Evolutionary conservation across 139 green algal species (phyloP).

Genomic region (Chlamydomonas sp.): DNA sequence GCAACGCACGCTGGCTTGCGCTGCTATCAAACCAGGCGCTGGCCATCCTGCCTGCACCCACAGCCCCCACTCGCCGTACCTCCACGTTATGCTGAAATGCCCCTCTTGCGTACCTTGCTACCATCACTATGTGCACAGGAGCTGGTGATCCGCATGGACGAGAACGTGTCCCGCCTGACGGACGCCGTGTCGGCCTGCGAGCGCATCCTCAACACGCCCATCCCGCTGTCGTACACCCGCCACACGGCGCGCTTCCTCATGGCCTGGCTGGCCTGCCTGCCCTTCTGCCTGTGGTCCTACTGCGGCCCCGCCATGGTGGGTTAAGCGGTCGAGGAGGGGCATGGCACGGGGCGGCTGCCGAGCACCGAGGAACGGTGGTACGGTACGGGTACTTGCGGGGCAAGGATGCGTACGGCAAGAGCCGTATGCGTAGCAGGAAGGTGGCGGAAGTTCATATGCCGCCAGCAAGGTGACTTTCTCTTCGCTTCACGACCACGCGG

Average conservation of each 20-base stretch:
- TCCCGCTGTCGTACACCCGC: constrained; percentile 74
- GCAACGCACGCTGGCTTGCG: too few relatives aligned
- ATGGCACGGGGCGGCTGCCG: too few relatives aligned
- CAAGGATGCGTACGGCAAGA: too few relatives aligned
- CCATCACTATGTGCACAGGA: constrained; percentile 11
- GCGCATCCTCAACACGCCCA: constrained; percentile 69
- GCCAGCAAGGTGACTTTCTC: too few relatives aligned
- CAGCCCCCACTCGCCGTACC: background rate
- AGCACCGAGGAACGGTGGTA: too few relatives aligned
- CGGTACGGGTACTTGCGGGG: too few relatives aligned
- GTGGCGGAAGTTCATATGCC: background rate
- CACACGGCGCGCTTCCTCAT: constrained; percentile 67
- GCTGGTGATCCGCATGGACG: constrained; percentile 61
- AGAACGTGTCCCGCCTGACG: constrained; percentile 74
- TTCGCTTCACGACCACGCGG: too few relatives aligned
- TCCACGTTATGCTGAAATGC: background rate
- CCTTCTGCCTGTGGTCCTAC: constrained; percentile 63
- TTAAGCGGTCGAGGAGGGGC: too few relatives aligned
- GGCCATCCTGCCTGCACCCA: background rate
- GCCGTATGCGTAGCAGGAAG: background rate
- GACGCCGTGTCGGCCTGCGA: constrained; percentile 70
- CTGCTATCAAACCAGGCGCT: background rate
- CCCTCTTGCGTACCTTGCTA: background rate
- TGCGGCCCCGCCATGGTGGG: constrained; percentile 49
- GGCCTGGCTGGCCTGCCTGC: constrained; percentile 56